A percentile compares a stretch with the other conserved stretches of the same genome.
Evolutionary conservation across 2,329 filamentous ascomycete genomes (phyloP).

Genomic region (Stagonosporopsis tanaceti): DNA sequence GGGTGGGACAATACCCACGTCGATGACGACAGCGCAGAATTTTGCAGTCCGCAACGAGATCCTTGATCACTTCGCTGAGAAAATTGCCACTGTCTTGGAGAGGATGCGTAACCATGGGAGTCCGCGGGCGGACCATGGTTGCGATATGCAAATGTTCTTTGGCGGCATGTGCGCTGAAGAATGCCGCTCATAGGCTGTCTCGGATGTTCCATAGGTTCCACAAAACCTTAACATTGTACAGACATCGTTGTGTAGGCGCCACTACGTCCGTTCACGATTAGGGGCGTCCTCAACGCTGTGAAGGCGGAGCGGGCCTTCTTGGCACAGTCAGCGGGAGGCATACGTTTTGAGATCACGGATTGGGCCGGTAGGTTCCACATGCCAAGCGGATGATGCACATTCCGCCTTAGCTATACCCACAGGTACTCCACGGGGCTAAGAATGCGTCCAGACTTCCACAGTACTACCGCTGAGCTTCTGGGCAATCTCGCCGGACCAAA

Average conservation of each 20-base stretch:
- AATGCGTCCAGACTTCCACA: constrained; percentile 24
- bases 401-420: constrained; percentile 36
- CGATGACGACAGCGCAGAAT: constrained; percentile 9
- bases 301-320: constrained; percentile 39
- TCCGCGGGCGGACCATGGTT: constrained; percentile 25
- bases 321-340: constrained; percentile 30
- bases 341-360: constrained; percentile 21
- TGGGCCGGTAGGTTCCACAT: constrained; percentile 31
- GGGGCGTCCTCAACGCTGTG: constrained; percentile 20
- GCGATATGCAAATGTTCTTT: constrained; percentile 20
- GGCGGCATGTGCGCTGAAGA: constrained; percentile 17
- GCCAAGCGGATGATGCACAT: constrained; percentile 34
- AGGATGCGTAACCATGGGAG: constrained; percentile 26
- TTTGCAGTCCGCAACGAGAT: background rate
- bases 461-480: constrained; percentile 35
- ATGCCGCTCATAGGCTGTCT: constrained; percentile 22
- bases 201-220: constrained; percentile 21
- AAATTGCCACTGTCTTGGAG: constrained; percentile 10
- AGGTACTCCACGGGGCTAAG: constrained; percentile 9
- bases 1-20: constrained; percentile 16
- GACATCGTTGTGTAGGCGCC: constrained; percentile 12
- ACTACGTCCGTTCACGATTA: constrained; percentile 20
- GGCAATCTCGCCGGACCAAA: constrained; percentile 26
- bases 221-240: constrained; percentile 18
- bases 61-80: constrained; percentile 1